Percentiles rank a stretch among this genome's conserved stretches.
These are phyloP conservation scores for Cordyceps farinosa DNA, from an alignment of 2,329 filamentous ascomycete species.

Conservation along the genomic window DNA sequence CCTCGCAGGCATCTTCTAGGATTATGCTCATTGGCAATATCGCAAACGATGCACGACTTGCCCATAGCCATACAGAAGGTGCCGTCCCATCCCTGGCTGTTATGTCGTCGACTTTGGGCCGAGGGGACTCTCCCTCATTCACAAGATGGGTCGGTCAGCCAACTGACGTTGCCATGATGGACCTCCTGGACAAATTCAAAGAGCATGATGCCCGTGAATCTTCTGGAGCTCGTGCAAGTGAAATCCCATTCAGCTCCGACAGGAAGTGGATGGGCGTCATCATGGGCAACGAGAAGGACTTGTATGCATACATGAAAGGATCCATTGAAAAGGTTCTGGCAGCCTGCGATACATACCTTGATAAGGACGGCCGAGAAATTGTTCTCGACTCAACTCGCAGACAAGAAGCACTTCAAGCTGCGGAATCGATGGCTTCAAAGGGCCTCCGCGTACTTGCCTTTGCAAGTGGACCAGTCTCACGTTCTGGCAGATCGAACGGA, in stretches of 20 bases:
- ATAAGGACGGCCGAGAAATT: conserved; percentile 79
- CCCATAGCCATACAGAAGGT: conserved; percentile 66
- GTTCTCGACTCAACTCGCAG: conserved; percentile 74
- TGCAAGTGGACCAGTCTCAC: conserved; percentile 71
- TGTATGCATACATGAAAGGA: conserved; percentile 89
- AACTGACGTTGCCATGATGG: conserved; percentile 94
- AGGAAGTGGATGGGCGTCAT: conserved; percentile 99
- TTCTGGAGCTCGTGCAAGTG: conserved; percentile 74
- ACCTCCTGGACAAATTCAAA: conserved; percentile 83
- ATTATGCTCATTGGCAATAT: conserved; percentile 93
- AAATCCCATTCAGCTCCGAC: conserved; percentile 95
- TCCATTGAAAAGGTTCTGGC: conserved; percentile 83
- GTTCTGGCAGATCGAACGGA: conserved; percentile 40
- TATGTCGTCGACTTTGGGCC: conserved; percentile 75
- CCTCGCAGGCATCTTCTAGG: conserved; percentile 70
- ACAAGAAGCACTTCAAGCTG: conserved; percentile 72
- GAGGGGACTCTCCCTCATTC: conserved; percentile 56
- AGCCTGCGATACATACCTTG: conserved; percentile 87
- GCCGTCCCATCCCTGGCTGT: conserved; percentile 68
- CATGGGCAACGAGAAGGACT: conserved; percentile 67
- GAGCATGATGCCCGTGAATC: conserved; percentile 89
- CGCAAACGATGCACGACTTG: conserved; percentile 86
- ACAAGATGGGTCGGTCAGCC: conserved; percentile 96
- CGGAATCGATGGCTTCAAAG: conserved; percentile 81
- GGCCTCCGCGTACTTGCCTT: conserved; percentile 90